Percentiles rank a stretch among this genome's conserved stretches.
phyloP scores from a whole-genome alignment of 805 yeast species.

The Myxozyma vanderwaltii region DNA sequence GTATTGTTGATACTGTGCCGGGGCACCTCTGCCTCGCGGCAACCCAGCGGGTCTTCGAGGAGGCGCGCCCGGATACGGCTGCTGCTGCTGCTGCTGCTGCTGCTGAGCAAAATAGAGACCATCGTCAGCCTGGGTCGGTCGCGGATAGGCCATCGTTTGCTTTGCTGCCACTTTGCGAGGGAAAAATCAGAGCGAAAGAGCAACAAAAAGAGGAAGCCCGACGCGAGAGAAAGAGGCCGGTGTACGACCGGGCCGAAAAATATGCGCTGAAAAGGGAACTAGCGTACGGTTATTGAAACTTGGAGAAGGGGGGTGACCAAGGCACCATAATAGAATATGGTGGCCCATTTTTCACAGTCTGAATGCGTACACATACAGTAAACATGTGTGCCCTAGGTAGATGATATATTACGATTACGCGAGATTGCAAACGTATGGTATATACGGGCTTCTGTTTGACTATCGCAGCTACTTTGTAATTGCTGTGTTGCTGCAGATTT shows the following conservation, averaged over 20 bases:
- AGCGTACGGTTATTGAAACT: neutral
- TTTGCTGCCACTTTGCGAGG: neutral
- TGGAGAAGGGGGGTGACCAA: too few species aligned
- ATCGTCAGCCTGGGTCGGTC: constrained; percentile 9
- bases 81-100: neutral
- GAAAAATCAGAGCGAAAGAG: neutral
- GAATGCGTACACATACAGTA: too few species aligned
- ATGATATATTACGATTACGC: too few species aligned
- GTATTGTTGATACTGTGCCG: neutral
- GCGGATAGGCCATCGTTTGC: constrained; percentile 17
- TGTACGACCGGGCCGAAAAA: too few species aligned
- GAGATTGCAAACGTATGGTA: too few species aligned
- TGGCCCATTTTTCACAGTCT: too few species aligned
- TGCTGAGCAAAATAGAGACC: neutral
- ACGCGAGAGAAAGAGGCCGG: neutral
- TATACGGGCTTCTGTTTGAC: too few species aligned
- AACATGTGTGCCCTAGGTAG: too few species aligned
- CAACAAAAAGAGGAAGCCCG: neutral
- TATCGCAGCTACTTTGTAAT: too few species aligned
- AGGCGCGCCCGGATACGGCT: neutral
- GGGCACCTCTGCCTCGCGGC: constrained; percentile 6
- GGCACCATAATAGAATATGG: too few species aligned
- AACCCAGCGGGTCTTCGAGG: neutral
- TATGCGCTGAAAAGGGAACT: too few species aligned
- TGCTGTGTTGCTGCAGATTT: too few species aligned